Evolutionary conservation across 2,329 filamentous ascomycete genomes (phyloP).

Genomic region (Aspergillus sp.): DNA sequence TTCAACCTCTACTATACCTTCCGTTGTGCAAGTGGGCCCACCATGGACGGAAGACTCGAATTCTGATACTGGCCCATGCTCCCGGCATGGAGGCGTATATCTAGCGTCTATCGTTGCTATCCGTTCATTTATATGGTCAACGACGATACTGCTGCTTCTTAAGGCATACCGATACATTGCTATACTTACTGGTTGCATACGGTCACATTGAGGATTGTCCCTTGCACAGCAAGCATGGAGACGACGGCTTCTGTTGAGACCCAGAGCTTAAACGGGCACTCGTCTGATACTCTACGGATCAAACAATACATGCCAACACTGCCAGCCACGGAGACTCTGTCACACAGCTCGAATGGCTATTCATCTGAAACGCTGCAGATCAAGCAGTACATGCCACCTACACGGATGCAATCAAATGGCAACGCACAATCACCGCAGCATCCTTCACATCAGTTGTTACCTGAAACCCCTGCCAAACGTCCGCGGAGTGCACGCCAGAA

Average conservation of each 20-base stretch:
- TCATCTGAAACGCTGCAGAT: neutral
- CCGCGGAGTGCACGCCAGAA: constrained; percentile 13
- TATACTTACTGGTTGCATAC: neutral
- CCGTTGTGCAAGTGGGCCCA: constrained; percentile 12
- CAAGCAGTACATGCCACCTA: constrained; percentile 1
- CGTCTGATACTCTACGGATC: constrained; percentile 3
- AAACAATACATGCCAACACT: neutral
- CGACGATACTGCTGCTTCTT: neutral
- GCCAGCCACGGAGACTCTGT: neutral
- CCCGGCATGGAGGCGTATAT: constrained; percentile 7
- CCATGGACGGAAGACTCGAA: constrained; percentile 17
- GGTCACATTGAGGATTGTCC: neutral
- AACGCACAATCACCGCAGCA: neutral
- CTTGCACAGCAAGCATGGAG: constrained; percentile 17
- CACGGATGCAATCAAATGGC: neutral
- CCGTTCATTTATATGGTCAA: neutral
- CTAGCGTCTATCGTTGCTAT: neutral
- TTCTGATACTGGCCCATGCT: constrained; percentile 14
- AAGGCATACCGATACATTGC: neutral
- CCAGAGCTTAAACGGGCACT: constrained; percentile 9
- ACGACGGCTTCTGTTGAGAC: constrained; percentile 14
- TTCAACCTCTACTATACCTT: neutral
- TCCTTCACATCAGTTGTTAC: constrained; percentile 4
- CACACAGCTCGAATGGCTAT: constrained; percentile 7
- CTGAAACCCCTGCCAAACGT: neutral